Evolutionary conservation across 345 rosid genomes (phyloP).

Genomic region (Linum trigynum): DNA sequence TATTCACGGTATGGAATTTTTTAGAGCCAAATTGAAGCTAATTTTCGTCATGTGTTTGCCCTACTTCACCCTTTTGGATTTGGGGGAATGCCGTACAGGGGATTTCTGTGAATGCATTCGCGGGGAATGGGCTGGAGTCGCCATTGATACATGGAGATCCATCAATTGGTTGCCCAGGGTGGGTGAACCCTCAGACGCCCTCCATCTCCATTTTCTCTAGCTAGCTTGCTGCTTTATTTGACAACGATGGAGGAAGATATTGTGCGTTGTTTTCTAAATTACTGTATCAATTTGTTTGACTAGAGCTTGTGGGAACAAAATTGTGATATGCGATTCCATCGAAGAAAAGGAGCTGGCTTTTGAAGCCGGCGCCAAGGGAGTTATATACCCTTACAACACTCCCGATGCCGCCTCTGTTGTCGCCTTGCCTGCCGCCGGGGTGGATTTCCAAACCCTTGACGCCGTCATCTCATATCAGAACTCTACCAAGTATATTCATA

Average conservation of each 20-base stretch:
- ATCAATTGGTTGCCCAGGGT: background rate
- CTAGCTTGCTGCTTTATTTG: background rate
- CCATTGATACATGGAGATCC: slow-evolving; percentile 28
- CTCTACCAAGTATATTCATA: slow-evolving; percentile 23
- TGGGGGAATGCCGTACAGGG: slow-evolving; percentile 19
- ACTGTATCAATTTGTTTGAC: background rate
- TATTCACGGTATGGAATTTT: slow-evolving; percentile 24
- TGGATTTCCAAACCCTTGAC: background rate
- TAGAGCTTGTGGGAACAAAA: slow-evolving; percentile 18
- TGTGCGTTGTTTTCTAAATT: background rate
- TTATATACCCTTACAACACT: background rate
- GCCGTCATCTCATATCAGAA: slow-evolving; percentile 20
- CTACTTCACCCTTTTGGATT: too few species aligned
- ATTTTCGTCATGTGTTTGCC: too few species aligned
- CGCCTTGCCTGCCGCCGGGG: slow-evolving; percentile 21
- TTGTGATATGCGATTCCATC: slow-evolving; percentile 16
- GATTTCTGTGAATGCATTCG: slow-evolving; percentile 23
- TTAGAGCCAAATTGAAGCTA: too few species aligned
- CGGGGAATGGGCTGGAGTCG: slow-evolving; percentile 13
- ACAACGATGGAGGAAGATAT: too few species aligned
- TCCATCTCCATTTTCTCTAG: background rate
- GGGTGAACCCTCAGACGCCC: background rate
- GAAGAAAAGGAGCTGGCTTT: background rate
- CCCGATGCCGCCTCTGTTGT: slow-evolving; percentile 4
- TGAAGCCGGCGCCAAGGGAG: slow-evolving; percentile 25